Base-by-base conservation (phyloP, 805 yeast species). In the Candida khao-thaluensis region DNA sequence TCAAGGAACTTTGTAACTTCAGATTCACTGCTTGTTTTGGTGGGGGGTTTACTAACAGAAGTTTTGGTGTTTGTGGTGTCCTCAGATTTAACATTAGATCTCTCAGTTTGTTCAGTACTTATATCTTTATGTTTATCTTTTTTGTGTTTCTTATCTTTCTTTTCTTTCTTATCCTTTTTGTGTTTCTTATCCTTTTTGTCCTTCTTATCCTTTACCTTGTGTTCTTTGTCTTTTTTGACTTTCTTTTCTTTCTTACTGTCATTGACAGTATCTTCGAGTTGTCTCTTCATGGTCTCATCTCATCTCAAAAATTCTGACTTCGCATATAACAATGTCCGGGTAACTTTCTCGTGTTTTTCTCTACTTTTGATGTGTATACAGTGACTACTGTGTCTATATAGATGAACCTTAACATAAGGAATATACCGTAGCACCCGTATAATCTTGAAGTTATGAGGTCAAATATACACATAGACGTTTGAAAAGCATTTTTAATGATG, bases 1-100 rank as follows among this genome's bases (percentile, higher is more conserved):
- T 70, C 60, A 48, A 81, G 70, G 57, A 85, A 93, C 6, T 67
- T 62, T 34, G 78, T 81, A 41, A 85, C 65, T 7, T 81, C 87
- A 5, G 7, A 3, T 12, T 27, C 5, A 29, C 36, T 47, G 51
- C 51, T 14, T 56, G 58, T 29, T 53, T 59, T 43, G 60, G 54
- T 22, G 58, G n/a, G n/a, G n/a, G n/a, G n/a, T n/a, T n/a, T n/a
- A n/a, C n/a, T n/a, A n/a, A n/a, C n/a, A n/a, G n/a, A 65, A 4
- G 7, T 18, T 30, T 37, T 24, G 43, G 55, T 60, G 57, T 55
- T 57, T 6, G 62, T 63, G 50, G 64, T 56, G 2, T 63, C 4
- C 65, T 64, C 51, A 62, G 61, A 30, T 30, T 17, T 25, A 10
- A 21, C 20, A 10, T 32, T n/a, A n/a, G n/a, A n/a, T n/a, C n/a